phyloP scores from a whole-genome alignment of 1,284 basidiomycete genomes.

The Boletus sp. region DNA sequence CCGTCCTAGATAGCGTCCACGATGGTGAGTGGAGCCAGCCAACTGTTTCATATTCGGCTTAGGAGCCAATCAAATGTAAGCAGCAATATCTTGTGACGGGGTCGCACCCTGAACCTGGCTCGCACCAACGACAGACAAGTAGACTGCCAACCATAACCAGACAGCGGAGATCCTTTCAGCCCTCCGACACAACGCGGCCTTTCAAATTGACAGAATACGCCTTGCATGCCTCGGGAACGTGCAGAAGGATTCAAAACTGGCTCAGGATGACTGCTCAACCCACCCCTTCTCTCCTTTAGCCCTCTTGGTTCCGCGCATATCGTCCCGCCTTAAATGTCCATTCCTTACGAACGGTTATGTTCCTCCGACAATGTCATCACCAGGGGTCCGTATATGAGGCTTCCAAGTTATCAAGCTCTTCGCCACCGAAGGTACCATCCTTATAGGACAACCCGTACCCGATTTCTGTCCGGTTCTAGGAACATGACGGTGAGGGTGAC shows the following conservation, averaged over 20 bases:
- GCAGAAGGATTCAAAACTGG: constrained; percentile 22
- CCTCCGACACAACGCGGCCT: constrained; percentile 31
- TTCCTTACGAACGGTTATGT: constrained; percentile 26
- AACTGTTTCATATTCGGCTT: constrained; percentile 2
- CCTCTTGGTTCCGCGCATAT: not conserved
- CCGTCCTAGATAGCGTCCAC: constrained; percentile 3
- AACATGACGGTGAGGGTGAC: constrained; percentile 14
- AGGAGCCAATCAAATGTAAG: constrained; percentile 23
- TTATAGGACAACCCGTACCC: constrained; percentile 14
- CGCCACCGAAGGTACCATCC: constrained; percentile 27
- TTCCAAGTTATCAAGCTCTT: constrained; percentile 29
- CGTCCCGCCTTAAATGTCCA: constrained; percentile 19
- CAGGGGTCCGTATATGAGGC: constrained; percentile 23
- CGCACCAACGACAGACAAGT: constrained; percentile 15
- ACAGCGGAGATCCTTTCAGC: constrained; percentile 29
- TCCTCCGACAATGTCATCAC: constrained; percentile 13
- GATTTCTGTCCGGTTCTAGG: not conserved
- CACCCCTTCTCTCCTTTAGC: constrained; percentile 4
- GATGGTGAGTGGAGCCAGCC: constrained; percentile 7
- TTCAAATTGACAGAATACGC: constrained; percentile 22
- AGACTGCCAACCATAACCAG: constrained; percentile 26
- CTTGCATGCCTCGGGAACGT: constrained; percentile 34
- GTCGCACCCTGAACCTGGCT: constrained; percentile 19
- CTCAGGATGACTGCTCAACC: constrained; percentile 15
- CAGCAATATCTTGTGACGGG: constrained; percentile 12